These are phyloP conservation scores for Periconia digitata DNA, from an alignment of 2,329 filamentous ascomycete species.

Conservation along the genomic window DNA sequence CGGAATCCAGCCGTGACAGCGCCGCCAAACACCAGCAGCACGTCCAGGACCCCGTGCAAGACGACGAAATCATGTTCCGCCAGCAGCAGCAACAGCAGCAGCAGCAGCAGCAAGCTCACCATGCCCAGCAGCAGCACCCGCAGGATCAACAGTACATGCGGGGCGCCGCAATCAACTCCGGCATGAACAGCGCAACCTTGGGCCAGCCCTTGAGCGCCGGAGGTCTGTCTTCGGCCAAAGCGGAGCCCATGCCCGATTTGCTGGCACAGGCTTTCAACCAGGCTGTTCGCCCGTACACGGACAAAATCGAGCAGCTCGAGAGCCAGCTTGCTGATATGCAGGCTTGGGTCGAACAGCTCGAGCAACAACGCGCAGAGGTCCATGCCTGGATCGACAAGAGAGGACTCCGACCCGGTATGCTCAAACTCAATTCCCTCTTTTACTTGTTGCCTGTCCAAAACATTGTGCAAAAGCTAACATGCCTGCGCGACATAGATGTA, in stretches of 20 bases:
- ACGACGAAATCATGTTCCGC: conserved; percentile 47
- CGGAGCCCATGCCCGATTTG: conserved; percentile 53
- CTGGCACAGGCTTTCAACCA: conserved; percentile 57
- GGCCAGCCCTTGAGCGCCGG: conserved; percentile 14
- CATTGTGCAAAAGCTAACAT: too few species aligned
- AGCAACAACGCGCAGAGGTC: conserved; percentile 54
- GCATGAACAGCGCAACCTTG: conserved; percentile 19
- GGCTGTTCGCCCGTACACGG: conserved; percentile 54
- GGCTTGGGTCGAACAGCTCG: conserved; percentile 53
- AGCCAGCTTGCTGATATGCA: conserved; percentile 54
- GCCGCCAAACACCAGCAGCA: conserved; percentile 30
- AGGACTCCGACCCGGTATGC: conserved; percentile 54
- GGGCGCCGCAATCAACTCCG: conserved; percentile 3
- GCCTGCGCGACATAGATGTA: conserved; percentile 45
- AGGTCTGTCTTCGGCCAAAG: conserved; percentile 19
- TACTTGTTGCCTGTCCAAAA: too few species aligned
- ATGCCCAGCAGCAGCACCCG: background rate
- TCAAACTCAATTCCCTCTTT: background rate
- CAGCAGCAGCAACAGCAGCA: background rate
- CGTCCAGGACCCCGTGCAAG: conserved; percentile 24
- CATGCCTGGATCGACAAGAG: conserved; percentile 60
- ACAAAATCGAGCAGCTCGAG: conserved; percentile 56
- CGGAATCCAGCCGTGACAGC: conserved; percentile 32
- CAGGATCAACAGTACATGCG: conserved; percentile 9
- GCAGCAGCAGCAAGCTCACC: background rate